Evolutionary conservation across 2,329 filamentous ascomycete species (phyloP), one percentile per base, ranked within the genome.

Genomic region (Penicillium sclerotigenum): DNA sequence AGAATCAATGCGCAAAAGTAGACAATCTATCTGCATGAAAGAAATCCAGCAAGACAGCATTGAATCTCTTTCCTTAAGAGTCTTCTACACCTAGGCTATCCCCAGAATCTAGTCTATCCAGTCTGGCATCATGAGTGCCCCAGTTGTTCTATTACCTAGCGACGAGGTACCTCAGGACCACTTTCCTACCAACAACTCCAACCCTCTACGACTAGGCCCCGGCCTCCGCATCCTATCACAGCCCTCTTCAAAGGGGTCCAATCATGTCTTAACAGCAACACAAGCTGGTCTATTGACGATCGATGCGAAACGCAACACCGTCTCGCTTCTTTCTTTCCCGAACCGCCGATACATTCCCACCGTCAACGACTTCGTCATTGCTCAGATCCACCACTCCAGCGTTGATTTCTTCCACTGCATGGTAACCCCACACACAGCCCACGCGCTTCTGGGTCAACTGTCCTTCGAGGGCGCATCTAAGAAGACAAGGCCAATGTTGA

Each of bases 391-490:
- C 68, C 89, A 87, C 72, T 87, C 86, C 53, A 83, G 86, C 48
- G 80, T 81, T 55, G 94, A 97, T 65, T 83, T 84, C 71, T 97
- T 90, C 80, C 87, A 89, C 73, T 91, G 91, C 72, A 81, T 82
- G 64, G 81, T 97, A 51, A 88, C 90, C 28, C 81, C 82, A 9
- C 78, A 85, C 67, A 83, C 81, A 6, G 76, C 81, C 0, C 75
- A 77, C 58, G 91, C 89, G 1, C 79, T 89, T 18, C 85, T 97
- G 1, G 91, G 90, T 0, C 89, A 96, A 63, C 82, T 97, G 20
- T 85, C 91, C n/a, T 99, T 99, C 72, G 93, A 97, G 75, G 86
- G 87, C 60, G 94, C 91, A 18, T 91, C 88, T 42, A 94, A 92
- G 74, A 97, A 97, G 77, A 96, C 90, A 3, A 83, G 92, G 1